These are phyloP conservation scores for Penicillium chermesinum DNA, from an alignment of 495 filamentous ascomycete species.

Conservation along the genomic window DNA sequence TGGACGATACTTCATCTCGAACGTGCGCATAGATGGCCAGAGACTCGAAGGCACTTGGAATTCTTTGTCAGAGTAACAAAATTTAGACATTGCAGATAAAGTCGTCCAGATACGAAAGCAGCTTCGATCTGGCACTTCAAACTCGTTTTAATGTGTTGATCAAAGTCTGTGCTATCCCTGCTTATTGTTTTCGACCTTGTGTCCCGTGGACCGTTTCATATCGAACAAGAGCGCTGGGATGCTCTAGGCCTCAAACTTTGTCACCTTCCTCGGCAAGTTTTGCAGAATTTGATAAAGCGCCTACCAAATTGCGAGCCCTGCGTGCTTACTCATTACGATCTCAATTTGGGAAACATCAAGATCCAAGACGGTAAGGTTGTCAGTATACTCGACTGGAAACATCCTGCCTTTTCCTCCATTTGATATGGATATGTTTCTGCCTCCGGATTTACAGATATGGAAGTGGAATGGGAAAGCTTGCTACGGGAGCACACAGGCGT, in stretches of 20 bases:
- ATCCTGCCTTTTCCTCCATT: conserved; percentile 22
- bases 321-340: conserved; percentile 27
- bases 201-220: conserved; percentile 21
- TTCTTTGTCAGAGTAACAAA: conserved; percentile 23
- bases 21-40: conserved; percentile 22
- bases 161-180: conserved; percentile 18
- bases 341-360: conserved; percentile 29
- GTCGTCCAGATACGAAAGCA: conserved; percentile 22
- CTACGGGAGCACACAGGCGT: conserved; percentile 18
- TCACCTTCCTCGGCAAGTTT: conserved; percentile 8
- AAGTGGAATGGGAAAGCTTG: conserved; percentile 26
- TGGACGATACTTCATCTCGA: conserved; percentile 28
- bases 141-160: conserved; percentile 21
- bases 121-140: conserved; percentile 22
- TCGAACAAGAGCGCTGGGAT: conserved; percentile 24
- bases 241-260: conserved; percentile 11
- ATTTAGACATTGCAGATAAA: conserved; percentile 21
- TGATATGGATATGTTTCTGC: conserved; percentile 29
- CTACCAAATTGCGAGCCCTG: conserved; percentile 24
- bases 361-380: conserved; percentile 22
- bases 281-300: conserved; percentile 19
- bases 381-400: conserved; percentile 28
- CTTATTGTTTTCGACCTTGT: conserved; percentile 18
- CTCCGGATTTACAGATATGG: conserved; percentile 19
- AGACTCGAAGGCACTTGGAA: conserved; percentile 30